These are phyloP conservation scores for Mycena vitilis DNA, from an alignment of 768 basidiomycete genomes.

Conservation along the genomic window DNA sequence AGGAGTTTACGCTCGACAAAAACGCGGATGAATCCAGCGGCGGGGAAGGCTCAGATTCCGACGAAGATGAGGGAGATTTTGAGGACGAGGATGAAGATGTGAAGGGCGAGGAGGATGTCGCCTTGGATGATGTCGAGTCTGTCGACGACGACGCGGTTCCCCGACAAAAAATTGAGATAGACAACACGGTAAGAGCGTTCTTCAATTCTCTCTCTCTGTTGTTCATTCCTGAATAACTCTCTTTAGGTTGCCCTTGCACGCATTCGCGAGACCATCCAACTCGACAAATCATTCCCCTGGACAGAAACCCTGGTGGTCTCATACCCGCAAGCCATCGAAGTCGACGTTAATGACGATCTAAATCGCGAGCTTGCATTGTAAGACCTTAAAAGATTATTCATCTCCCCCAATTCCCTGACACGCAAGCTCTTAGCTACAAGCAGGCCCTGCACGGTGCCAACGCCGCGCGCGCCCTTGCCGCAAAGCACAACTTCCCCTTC, in stretches of 20 bases:
- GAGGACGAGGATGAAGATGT: constrained; percentile 48
- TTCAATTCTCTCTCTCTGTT: background rate
- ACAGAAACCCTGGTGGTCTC: constrained; percentile 82
- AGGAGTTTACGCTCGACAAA: constrained; percentile 46
- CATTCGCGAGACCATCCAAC: constrained; percentile 80
- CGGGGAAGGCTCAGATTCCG: constrained; percentile 40
- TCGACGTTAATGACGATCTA: constrained; percentile 88
- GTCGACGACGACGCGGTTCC: constrained; percentile 87
- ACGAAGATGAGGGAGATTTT: constrained; percentile 49
- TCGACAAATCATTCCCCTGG: constrained; percentile 83
- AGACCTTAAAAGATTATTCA: no score
- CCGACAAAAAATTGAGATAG: constrained; percentile 83
- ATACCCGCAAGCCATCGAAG: constrained; percentile 79
- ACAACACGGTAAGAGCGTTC: constrained; percentile 73
- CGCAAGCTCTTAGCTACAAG: constrained; percentile 77
- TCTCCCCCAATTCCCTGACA: no score
- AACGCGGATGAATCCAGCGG: constrained; percentile 44
- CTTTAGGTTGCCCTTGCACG: constrained; percentile 79
- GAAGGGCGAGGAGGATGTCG: constrained; percentile 57
- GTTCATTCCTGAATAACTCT: background rate
- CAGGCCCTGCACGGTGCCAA: constrained; percentile 91
- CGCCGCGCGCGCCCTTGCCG: constrained; percentile 79
- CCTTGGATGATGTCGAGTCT: constrained; percentile 77
- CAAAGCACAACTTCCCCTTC: constrained; percentile 84
- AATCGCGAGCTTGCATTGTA: constrained; percentile 97